Conservation (phyloP, 1,139 yeast species). For the Blastobotrys malaysiensis region DNA sequence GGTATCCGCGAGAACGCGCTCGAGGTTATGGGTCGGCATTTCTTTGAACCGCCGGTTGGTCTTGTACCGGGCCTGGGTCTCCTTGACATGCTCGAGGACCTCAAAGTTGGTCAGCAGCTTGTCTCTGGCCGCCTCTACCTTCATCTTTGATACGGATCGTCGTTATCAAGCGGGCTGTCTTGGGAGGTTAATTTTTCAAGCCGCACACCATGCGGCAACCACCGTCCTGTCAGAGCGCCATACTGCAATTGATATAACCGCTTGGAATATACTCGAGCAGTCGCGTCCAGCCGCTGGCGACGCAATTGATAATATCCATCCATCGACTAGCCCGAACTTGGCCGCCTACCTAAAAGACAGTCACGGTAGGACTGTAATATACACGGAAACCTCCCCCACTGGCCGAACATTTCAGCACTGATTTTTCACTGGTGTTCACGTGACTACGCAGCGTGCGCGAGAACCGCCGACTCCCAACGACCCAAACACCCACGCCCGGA, state of each 20-base stretch:
- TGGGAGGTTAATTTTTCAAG: conserved; percentile 2
- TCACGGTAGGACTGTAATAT: not conserved
- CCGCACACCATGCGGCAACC: not conserved
- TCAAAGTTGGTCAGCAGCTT: conserved; percentile 68
- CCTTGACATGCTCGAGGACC: conserved; percentile 56
- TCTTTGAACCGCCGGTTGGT: conserved; percentile 8
- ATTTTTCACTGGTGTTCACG: not conserved
- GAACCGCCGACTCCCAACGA: not conserved
- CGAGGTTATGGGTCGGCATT: conserved; percentile 38
- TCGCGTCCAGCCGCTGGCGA: no score
- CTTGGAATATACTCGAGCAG: no score
- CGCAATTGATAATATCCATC: no score
- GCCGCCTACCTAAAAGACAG: not conserved
- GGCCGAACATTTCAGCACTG: not conserved
- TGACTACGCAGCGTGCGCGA: not conserved
- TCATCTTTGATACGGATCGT: conserved; percentile 16
- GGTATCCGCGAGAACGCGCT: conserved; percentile 60
- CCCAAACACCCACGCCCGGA: no score
- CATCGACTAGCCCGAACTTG: no score
- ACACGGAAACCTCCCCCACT: not conserved
- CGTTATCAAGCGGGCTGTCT: not conserved
- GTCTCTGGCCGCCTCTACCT: conserved; percentile 49
- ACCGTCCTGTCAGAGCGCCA: not conserved
- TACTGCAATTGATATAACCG: no score
- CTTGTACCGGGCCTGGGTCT: conserved; percentile 40